Conservation (phyloP, 176 grass and related monocot species). For the Elaeis guineensis region DNA sequence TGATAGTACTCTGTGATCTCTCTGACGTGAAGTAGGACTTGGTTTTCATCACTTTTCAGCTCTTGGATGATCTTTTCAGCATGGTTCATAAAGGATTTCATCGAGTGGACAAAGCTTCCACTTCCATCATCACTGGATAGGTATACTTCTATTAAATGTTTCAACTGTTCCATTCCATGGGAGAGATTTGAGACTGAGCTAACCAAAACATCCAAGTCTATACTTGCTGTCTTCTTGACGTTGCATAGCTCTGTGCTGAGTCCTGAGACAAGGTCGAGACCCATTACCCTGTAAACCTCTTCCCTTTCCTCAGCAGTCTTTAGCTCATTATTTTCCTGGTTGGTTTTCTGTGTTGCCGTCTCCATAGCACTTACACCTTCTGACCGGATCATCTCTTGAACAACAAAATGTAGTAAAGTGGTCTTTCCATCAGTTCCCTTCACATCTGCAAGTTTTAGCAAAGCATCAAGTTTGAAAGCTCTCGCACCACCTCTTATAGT, state of each 20-base stretch:
- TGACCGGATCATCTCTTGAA: conserved; percentile 70
- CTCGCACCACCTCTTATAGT: conserved; percentile 70
- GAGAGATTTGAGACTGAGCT: conserved; percentile 58
- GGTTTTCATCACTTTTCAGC: conserved; percentile 54
- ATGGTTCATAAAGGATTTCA: conserved; percentile 43
- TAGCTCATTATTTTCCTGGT: background rate
- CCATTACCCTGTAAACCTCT: conserved; percentile 18
- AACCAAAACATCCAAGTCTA: conserved; percentile 76
- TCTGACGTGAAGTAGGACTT: conserved; percentile 65
- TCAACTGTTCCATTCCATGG: conserved; percentile 48
- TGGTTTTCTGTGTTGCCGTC: background rate
- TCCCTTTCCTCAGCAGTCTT: conserved; percentile 9
- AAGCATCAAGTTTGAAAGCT: conserved; percentile 96
- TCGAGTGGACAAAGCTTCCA: conserved; percentile 38
- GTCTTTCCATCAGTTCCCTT: conserved; percentile 89
- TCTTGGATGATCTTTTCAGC: conserved; percentile 58
- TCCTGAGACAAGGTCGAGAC: conserved; percentile 52
- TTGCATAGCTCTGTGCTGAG: conserved; percentile 68
- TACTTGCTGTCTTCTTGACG: conserved; percentile 68
- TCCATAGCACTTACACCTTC: conserved; percentile 19
- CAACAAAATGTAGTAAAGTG: conserved; percentile 90
- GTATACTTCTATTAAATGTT: conserved; percentile 29
- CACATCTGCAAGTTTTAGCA: conserved; percentile 90
- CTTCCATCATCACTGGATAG: conserved; percentile 21
- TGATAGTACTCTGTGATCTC: conserved; percentile 95